These are phyloP conservation scores for Cubamyces lactineus DNA, from an alignment of 768 basidiomycete genomes.

Conservation along the genomic window DNA sequence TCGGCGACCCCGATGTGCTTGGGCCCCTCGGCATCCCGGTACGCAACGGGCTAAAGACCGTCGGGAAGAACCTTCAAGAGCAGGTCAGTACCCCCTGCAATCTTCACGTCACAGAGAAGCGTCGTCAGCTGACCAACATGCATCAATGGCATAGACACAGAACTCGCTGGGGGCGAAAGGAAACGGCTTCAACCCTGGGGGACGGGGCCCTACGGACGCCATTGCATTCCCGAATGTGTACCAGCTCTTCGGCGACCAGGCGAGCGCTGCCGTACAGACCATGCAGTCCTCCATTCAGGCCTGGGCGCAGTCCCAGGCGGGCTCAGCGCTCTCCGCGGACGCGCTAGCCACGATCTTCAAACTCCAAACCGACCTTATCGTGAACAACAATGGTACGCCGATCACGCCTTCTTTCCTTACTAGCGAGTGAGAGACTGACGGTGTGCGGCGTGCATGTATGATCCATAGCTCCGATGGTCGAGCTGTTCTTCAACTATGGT, in stretches of 20 bases:
- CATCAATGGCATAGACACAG: constrained; percentile 1
- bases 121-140: not conserved
- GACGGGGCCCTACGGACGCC: constrained; percentile 38
- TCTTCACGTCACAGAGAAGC: not conserved
- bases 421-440: not conserved
- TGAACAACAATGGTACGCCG: constrained; percentile 46
- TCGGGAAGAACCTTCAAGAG: constrained; percentile 62
- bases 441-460: not conserved
- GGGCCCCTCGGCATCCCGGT: constrained; percentile 49
- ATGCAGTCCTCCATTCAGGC: constrained; percentile 42
- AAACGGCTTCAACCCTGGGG: constrained; percentile 17
- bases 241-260: constrained; percentile 46
- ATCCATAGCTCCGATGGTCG: constrained; percentile 47
- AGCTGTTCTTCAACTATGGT: constrained; percentile 51
- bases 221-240: constrained; percentile 57
- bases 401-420: not conserved
- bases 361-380: constrained; percentile 52
- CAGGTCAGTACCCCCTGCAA: constrained; percentile 35
- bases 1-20: constrained; percentile 54
- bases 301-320: constrained; percentile 51
- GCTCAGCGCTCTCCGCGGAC: constrained; percentile 41
- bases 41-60: constrained; percentile 49
- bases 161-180: constrained; percentile 16
- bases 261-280: constrained; percentile 30
- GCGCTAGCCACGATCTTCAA: constrained; percentile 47